Percentiles rank a stretch among this genome's conserved stretches.
These are phyloP conservation scores for Polyplosphaeria fusca DNA, from an alignment of 495 filamentous ascomycete species.

Conservation along the genomic window DNA sequence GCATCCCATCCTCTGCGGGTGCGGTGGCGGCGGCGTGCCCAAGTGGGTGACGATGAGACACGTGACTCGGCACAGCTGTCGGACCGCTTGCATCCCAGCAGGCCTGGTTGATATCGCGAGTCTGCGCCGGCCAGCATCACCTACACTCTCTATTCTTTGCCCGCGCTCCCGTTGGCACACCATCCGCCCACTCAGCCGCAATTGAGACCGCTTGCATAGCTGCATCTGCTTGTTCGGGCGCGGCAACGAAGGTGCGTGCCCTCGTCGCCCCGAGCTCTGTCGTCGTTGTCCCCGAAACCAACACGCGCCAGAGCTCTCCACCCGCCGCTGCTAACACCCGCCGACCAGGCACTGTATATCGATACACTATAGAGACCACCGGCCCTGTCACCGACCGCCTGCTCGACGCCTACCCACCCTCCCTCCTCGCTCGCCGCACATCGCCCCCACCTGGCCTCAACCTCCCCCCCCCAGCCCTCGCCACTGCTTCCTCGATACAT, in stretches of 20 bases:
- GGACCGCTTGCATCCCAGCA: no score
- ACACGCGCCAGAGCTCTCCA: background rate
- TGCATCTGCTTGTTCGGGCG: background rate
- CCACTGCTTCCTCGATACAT: slow-evolving; percentile 5
- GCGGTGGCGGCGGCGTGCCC: no score
- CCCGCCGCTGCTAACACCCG: slow-evolving; percentile 2
- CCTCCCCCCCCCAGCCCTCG: background rate
- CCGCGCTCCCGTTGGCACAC: slow-evolving; percentile 9
- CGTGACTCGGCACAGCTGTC: no score
- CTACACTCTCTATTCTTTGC: slow-evolving; percentile 26
- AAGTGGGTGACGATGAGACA: no score
- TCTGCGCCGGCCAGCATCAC: no score
- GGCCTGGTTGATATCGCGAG: background rate
- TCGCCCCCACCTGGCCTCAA: background rate
- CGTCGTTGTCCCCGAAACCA: slow-evolving; percentile 4
- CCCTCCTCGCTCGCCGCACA: background rate
- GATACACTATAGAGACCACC: slow-evolving; percentile 4
- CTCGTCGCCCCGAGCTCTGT: background rate
- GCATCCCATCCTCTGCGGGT: no score
- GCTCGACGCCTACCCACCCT: background rate
- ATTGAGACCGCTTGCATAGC: slow-evolving; percentile 28
- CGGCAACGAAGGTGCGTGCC: slow-evolving; percentile 5
- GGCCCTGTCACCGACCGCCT: background rate
- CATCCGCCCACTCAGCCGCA: slow-evolving; percentile 1
- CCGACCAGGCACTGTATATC: slow-evolving; percentile 8